These are phyloP conservation scores for Aureobasidium musti DNA, from an alignment of 2,329 filamentous ascomycete species.

Conservation along the genomic window DNA sequence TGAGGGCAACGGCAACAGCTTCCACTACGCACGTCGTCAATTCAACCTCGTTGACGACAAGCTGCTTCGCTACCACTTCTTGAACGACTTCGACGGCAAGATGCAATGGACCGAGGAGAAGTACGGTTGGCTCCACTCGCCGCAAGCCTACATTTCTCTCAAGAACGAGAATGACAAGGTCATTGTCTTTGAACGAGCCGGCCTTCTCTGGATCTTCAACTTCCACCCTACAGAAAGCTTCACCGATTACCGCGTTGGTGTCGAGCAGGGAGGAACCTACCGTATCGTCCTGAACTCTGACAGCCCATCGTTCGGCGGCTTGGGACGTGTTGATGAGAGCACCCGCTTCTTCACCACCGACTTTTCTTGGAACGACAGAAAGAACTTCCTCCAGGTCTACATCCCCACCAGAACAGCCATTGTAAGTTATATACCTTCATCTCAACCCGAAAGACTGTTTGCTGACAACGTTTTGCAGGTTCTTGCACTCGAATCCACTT, in stretches of 20 bases:
- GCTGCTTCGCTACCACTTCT: conserved; percentile 82
- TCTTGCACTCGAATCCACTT: conserved; percentile 22
- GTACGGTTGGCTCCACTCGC: conserved; percentile 84
- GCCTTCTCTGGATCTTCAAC: conserved; percentile 93
- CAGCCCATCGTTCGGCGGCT: conserved; percentile 73
- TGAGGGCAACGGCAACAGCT: conserved; percentile 60
- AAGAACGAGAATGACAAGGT: conserved; percentile 96
- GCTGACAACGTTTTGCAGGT: conserved; percentile 5
- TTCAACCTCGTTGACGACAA: conserved; percentile 87
- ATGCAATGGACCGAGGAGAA: conserved; percentile 89
- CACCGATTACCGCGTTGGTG: conserved; percentile 86
- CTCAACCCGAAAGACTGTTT: not conserved
- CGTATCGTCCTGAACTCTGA: conserved; percentile 83
- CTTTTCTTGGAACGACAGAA: conserved; percentile 83
- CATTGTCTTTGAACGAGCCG: conserved; percentile 90
- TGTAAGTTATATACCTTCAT: conserved; percentile 54
- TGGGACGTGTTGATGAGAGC: conserved; percentile 72
- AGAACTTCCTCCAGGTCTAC: conserved; percentile 92
- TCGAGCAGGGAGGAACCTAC: conserved; percentile 84
- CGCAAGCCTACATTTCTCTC: conserved; percentile 87
- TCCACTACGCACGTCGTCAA: conserved; percentile 64
- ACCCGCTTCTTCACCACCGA: conserved; percentile 91
- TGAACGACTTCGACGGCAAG: conserved; percentile 88
- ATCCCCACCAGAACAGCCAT: conserved; percentile 80
- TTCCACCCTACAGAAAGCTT: conserved; percentile 85